Base-by-base conservation (phyloP, 2,329 filamentous ascomycete genomes). In the Colletotrichum lupini region DNA sequence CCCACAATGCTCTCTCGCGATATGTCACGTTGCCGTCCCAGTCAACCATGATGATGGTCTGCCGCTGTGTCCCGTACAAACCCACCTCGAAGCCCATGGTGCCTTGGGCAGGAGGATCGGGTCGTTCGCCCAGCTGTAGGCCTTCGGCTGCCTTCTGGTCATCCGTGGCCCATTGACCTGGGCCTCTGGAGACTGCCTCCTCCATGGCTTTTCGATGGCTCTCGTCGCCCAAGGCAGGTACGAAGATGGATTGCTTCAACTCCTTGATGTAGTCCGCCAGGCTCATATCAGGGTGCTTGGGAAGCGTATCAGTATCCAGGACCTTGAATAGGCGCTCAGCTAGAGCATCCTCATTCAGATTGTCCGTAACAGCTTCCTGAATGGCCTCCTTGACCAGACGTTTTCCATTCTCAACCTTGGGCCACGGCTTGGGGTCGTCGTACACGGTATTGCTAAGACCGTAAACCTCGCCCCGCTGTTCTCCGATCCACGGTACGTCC, bases 361-460 rank as follows among this genome's bases (percentile, higher is more conserved):
- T 77, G 5, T 82, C 77, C 5, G 80, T 78, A 0, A 83, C 78
- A 0, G 85, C 84, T 3, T 85, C 79, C 30, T 83, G 77, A 3
- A 91, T 81, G 0, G 82, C 81, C 42, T 84, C 80, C 3, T 78
- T 78, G 52, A 91, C 77, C 28, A 90, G 78, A 6, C 81, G 77
- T 74, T 85, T 87, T 11, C 91, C 91, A 52, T 83, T 81, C 14
- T 83, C 82, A 9, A 93, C 86, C 81, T 93, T 93, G 65, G 89
- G 89, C 91, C 91, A 93, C 42, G 84, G 81, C 2, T 84, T 80
- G 0, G 85, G 85, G 58, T 88, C 85, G 32, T 85, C 83, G 76
- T 89, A 92, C 5, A 87, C 85, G 1, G 90, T 87, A 79, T 93
- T 93, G 83, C 90, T 92, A 67, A 93, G 82, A 1, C 88, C 91